phyloP scores from a whole-genome alignment of 805 yeast genomes.

The Ogataea zsoltii region DNA sequence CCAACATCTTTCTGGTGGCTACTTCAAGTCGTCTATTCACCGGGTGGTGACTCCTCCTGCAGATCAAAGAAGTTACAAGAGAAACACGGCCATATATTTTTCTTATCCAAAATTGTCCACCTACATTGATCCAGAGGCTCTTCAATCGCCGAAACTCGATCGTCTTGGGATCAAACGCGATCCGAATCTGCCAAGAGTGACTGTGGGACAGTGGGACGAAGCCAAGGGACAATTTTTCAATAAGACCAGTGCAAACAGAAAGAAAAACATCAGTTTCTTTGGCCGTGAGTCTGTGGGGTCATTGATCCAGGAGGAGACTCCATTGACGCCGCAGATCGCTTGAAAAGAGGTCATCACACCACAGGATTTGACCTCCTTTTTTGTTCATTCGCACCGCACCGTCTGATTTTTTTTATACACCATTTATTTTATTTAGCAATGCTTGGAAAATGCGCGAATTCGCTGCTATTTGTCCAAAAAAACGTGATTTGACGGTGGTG shows the following conservation, averaged over 20 bases:
- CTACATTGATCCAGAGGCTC: constrained; percentile 42
- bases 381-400: not conserved
- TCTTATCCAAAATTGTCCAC: constrained; percentile 40
- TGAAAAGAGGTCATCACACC: no score
- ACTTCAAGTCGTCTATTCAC: constrained; percentile 47
- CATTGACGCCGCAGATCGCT: no score
- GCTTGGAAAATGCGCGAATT: no score
- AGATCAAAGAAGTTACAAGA: constrained; percentile 38
- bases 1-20: constrained; percentile 46
- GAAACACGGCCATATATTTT: constrained; percentile 46
- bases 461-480: not conserved
- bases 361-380: no score
- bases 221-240: constrained; percentile 50
- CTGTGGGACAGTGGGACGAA: constrained; percentile 45
- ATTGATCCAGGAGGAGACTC: constrained; percentile 10
- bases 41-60: constrained; percentile 49
- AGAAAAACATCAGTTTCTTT: constrained; percentile 13
- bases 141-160: constrained; percentile 39
- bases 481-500: not conserved
- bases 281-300: constrained; percentile 24
- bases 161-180: constrained; percentile 35
- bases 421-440: no score
- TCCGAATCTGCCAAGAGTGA: constrained; percentile 33
- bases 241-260: constrained; percentile 30
- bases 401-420: no score